Conservation (phyloP, 768 basidiomycete genomes). For the Crucibulum laeve region DNA sequence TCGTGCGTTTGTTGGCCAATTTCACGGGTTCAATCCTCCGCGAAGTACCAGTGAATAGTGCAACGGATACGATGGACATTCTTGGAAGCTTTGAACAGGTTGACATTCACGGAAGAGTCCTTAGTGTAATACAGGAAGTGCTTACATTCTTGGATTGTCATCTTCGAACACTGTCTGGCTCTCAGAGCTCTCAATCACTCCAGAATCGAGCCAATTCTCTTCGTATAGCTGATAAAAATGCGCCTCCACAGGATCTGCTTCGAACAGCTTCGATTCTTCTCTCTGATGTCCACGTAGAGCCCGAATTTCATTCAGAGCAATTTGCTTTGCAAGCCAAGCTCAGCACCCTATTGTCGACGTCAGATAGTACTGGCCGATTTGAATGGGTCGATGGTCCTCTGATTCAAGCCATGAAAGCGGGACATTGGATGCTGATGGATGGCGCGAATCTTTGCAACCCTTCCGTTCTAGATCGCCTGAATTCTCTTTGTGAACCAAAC, state of each 20-base stretch:
- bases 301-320: background rate
- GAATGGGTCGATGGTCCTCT: constrained; percentile 97
- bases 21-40: constrained; percentile 63
- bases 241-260: constrained; percentile 8
- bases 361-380: constrained; percentile 52
- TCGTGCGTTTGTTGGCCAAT: constrained; percentile 67
- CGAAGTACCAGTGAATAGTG: constrained; percentile 77
- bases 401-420: constrained; percentile 77
- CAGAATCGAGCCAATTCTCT: constrained; percentile 9
- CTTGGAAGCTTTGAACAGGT: constrained; percentile 95
- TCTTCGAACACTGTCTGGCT: constrained; percentile 29
- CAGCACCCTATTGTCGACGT: constrained; percentile 13
- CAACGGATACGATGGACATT: constrained; percentile 91
- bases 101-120: constrained; percentile 42
- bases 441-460: constrained; percentile 93
- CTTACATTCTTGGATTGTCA: constrained; percentile 31
- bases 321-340: constrained; percentile 9
- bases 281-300: constrained; percentile 2
- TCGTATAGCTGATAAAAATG: background rate
- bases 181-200: constrained; percentile 13
- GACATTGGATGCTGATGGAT: constrained; percentile 88
- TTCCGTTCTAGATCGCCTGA: constrained; percentile 93
- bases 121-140: constrained; percentile 33
- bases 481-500: constrained; percentile 88
- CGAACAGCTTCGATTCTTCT: constrained; percentile 12